These are phyloP conservation scores for Cucurbita moschata DNA, from an alignment of 306 rosid species.

Conservation along the genomic window DNA sequence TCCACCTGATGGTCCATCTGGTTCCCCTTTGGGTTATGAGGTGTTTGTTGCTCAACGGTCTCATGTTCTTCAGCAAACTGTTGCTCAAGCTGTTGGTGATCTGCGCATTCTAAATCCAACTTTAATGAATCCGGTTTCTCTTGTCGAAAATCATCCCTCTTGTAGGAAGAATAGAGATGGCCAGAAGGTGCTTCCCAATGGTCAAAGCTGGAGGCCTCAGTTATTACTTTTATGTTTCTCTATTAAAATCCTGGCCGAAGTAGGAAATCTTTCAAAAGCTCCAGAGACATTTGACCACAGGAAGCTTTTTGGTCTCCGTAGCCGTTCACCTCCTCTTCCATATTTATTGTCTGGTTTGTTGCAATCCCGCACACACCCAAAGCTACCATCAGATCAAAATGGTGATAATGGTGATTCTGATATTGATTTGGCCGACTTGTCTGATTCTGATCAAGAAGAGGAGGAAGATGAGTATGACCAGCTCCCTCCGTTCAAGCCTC, in stretches of 20 bases:
- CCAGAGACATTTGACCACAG: conserved; percentile 62
- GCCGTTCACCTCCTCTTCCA: conserved; percentile 87
- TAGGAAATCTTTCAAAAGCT: conserved; percentile 49
- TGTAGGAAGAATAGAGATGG: conserved; percentile 95
- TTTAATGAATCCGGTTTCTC: conserved; percentile 73
- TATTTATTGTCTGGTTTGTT: conserved; percentile 74
- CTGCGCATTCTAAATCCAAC: conserved; percentile 72
- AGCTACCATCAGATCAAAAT: conserved; percentile 75
- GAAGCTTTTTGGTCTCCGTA: conserved; percentile 80
- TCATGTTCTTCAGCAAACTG: conserved; percentile 77
- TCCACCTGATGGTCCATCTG: conserved; percentile 97
- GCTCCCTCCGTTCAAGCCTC: conserved; percentile 93
- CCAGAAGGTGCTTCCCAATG: conserved; percentile 91
- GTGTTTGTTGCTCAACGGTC: conserved; percentile 87
- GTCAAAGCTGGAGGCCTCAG: conserved; percentile 84
- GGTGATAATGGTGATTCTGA: conserved; percentile 93
- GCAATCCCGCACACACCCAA: conserved; percentile 88
- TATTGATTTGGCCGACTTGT: conserved; percentile 67
- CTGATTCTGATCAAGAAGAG: conserved; percentile 79
- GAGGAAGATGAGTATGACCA: conserved; percentile 91
- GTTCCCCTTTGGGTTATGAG: conserved; percentile 79
- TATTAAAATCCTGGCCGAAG: conserved; percentile 77
- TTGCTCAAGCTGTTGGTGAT: conserved; percentile 96
- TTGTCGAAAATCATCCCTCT: conserved; percentile 89
- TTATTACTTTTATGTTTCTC: conserved; percentile 74